phyloP scores from a whole-genome alignment of 139 green algal genomes.

The Picochlorum sp. region DNA sequence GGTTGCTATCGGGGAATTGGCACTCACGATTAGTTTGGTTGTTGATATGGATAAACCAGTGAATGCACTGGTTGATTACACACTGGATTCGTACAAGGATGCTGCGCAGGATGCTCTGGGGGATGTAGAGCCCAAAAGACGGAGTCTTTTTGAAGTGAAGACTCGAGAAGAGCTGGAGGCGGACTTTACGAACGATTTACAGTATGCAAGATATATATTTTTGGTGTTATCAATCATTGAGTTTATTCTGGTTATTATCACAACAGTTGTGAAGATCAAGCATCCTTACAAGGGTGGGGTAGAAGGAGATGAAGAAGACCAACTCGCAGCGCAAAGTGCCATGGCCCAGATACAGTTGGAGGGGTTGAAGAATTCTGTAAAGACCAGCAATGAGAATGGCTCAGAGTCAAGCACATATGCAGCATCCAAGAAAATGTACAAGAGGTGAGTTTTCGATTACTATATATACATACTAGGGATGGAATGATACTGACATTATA shows the following conservation, averaged over 20 bases:
- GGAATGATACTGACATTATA: not conserved
- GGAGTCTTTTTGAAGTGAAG: not conserved
- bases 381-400: not conserved
- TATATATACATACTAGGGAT: not conserved
- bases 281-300: constrained; percentile 6
- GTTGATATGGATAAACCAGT: constrained; percentile 16
- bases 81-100: not conserved
- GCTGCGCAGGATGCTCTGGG: not conserved
- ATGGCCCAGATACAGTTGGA: constrained; percentile 19
- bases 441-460: constrained; percentile 4
- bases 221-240: constrained; percentile 19
- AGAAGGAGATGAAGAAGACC: constrained; percentile 21
- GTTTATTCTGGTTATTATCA: constrained; percentile 14
- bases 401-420: constrained; percentile 5
- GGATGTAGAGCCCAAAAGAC: not conserved
- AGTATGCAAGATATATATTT: constrained; percentile 17
- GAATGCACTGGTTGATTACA: constrained; percentile 11
- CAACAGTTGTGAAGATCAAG: constrained; percentile 8
- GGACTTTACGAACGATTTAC: constrained; percentile 2
- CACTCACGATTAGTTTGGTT: constrained; percentile 26
- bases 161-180: not conserved
- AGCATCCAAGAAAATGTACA: constrained; percentile 27
- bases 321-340: not conserved
- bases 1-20: constrained; percentile 27
- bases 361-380: constrained; percentile 15